phyloP scores from a whole-genome alignment of 352 stramenopile genomes.

The Pythium oligandrum region DNA sequence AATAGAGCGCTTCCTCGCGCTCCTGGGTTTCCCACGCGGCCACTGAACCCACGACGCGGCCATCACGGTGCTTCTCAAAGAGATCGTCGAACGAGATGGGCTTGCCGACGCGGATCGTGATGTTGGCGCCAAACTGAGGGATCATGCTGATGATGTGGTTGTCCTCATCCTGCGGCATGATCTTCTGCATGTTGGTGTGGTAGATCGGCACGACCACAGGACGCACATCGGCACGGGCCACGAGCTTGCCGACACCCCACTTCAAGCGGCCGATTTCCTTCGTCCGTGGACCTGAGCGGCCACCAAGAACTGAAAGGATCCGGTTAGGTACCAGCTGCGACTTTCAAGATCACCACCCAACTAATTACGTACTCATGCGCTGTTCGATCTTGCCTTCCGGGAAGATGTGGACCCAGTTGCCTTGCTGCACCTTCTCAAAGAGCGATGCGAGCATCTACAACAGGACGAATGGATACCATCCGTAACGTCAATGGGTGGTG shows the following conservation, averaged over 20 bases:
- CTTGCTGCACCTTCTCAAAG: slow-evolving; percentile 75
- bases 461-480: neutral
- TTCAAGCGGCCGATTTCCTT: slow-evolving; percentile 80
- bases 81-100: slow-evolving; percentile 82
- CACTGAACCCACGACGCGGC: slow-evolving; percentile 37
- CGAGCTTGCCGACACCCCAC: slow-evolving; percentile 85
- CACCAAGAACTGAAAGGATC: slow-evolving; percentile 44
- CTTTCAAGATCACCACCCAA: neutral
- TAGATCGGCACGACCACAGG: slow-evolving; percentile 84
- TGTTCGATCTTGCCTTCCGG: slow-evolving; percentile 85
- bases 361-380: slow-evolving; percentile 28
- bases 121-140: slow-evolving; percentile 39
- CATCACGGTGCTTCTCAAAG: slow-evolving; percentile 50
- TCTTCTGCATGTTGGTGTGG: slow-evolving; percentile 82
- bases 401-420: slow-evolving; percentile 86
- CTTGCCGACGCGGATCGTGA: slow-evolving; percentile 61
- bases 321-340: neutral
- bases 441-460: slow-evolving; percentile 66
- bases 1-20: slow-evolving; percentile 68
- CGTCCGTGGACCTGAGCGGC: slow-evolving; percentile 48
- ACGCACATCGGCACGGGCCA: slow-evolving; percentile 58
- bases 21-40: slow-evolving; percentile 58
- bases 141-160: slow-evolving; percentile 70
- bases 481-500: too few relatives aligned
- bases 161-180: slow-evolving; percentile 80